Conservation (phyloP, 257 asterid genomes). For the Solanum okadae region DNA sequence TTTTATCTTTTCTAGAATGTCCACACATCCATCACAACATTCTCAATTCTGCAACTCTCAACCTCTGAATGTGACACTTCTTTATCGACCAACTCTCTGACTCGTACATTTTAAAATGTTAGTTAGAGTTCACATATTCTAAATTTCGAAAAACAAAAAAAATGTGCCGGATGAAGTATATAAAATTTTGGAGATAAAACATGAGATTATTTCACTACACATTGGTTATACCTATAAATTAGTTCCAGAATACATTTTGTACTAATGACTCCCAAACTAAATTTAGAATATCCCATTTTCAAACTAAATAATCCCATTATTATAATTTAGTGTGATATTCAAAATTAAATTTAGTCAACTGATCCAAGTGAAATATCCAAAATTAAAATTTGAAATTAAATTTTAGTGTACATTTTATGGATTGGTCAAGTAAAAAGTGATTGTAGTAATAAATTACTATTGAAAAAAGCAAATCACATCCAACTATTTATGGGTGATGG, state of each 20-base stretch:
- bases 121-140: not conserved
- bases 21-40: not conserved
- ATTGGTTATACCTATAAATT: not conserved
- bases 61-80: not conserved
- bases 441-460: not conserved
- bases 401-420: not conserved
- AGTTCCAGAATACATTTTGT: not conserved
- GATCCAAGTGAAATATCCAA: not conserved
- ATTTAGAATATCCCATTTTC: not conserved
- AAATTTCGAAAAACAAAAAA: not conserved
- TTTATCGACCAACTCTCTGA: not conserved
- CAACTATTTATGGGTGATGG: slow-evolving; percentile 4
- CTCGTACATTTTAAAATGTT: not conserved
- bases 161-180: not conserved
- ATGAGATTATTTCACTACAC: not conserved
- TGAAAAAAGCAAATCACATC: slow-evolving; percentile 6
- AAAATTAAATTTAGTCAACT: not conserved
- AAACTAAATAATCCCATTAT: not conserved
- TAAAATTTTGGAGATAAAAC: not conserved
- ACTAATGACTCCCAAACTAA: not conserved
- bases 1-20: not conserved
- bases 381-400: no score
- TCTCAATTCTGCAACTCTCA: not conserved
- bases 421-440: not conserved
- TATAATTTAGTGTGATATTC: not conserved